Base-by-base conservation (phyloP, 2,329 filamentous ascomycete genomes). In the Diaporthe sp. region DNA sequence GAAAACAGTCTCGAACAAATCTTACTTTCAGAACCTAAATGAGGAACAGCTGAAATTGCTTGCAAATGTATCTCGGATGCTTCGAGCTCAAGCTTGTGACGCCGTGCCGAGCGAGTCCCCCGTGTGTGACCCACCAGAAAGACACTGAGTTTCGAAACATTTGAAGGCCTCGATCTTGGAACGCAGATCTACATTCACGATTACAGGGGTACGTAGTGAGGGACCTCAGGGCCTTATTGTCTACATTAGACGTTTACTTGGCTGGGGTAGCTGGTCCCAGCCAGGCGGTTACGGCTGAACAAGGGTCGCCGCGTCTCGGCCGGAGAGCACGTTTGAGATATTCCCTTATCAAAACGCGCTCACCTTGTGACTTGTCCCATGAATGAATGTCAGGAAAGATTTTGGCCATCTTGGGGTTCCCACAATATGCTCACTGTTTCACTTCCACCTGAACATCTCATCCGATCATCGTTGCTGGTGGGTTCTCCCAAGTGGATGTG, bases 351-450 rank as follows among this genome's bases (percentile, higher is more conserved):
- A 25, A 53, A 55, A 68, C 49, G 31, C 46, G 22, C 46, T 68
- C 65, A 42, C 49, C 17, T 28, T 37, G 44, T 68, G 65, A 28
- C 31, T 6, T 37, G 42, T 17, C 49, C 25, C 65, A 53, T 42
- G 15, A 19, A 13, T 69, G 65, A 42, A 28, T 22, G 15, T 2
- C 31, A 12, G 15, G 44, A 17, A 28, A 13, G 12, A 22, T 53
- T 44, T 17, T 12, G 28, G 19, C 9, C 34, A 28, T 19, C 5
- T 46, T 55, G n/a, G 55, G 58, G n/a, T 28, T 22, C 57, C 15
- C 53, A 51, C 44, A 73, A 61, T 3, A 22, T 73, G 70, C 57
- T 73, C 70, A 65, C n/a, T 53, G 57, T 62, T 53, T 62, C 70
- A 28, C 1, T 53, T 12, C 37, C 49, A 25, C 61, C 61, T 69